Evolutionary conservation across 164 flowering plant species (phyloP).

Genomic region (Aristolochia contorta): DNA sequence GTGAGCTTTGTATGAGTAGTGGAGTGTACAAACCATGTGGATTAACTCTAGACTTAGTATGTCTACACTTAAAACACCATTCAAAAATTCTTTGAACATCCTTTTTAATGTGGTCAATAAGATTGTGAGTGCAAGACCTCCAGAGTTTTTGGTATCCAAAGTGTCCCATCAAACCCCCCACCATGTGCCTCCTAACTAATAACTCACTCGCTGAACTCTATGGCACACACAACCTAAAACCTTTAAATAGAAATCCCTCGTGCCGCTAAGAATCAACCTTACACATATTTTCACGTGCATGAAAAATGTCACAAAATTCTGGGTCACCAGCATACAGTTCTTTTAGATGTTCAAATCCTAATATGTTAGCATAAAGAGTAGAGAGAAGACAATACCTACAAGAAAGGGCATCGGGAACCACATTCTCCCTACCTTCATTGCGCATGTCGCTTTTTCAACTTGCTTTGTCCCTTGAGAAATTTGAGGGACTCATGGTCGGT

Average conservation of each 20-base stretch:
- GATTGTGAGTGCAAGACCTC: not conserved
- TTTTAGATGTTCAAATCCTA: slow-evolving; percentile 8
- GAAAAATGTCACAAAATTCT: slow-evolving; percentile 8
- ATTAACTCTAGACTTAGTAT: too few species aligned
- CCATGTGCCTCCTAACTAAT: not conserved
- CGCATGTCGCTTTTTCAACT: not conserved
- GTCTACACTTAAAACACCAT: not conserved
- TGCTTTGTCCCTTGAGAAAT: not conserved
- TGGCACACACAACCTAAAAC: too few species aligned
- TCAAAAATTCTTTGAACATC: not conserved
- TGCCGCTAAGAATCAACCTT: too few species aligned
- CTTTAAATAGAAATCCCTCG: too few species aligned
- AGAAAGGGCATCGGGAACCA: slow-evolving; percentile 7
- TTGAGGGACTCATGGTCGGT: not conserved
- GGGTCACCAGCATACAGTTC: slow-evolving; percentile 7
- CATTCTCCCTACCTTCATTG: slow-evolving; percentile 11
- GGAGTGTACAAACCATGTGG: not conserved
- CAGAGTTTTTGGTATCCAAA: not conserved
- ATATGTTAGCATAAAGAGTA: slow-evolving; percentile 1
- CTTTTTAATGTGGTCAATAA: not conserved
- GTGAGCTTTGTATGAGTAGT: not conserved
- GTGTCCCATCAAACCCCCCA: not conserved
- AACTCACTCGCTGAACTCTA: too few species aligned
- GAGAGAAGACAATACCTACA: slow-evolving; percentile 7
- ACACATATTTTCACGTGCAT: slow-evolving; percentile 7